Percentiles rank a stretch among this genome's conserved stretches.
These are phyloP conservation scores for Rhizophagus prolifer DNA, from an alignment of 192 early-diverging fungal species.

Conservation along the genomic window DNA sequence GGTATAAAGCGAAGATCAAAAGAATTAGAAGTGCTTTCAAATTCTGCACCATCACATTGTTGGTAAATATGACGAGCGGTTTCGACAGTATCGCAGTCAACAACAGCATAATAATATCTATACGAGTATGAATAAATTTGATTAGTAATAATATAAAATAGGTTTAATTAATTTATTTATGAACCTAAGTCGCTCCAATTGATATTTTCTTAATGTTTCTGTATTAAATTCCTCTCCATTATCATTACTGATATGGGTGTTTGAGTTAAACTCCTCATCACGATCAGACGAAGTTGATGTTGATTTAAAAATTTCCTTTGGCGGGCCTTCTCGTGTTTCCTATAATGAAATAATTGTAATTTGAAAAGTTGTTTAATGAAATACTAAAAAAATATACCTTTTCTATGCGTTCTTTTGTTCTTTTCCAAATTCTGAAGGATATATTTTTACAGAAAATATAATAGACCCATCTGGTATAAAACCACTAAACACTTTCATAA, in stretches of 20 bases:
- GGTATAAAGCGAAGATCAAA: constrained; percentile 95
- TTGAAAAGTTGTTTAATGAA: neutral
- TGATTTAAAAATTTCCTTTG: constrained; percentile 66
- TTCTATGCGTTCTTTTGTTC: constrained; percentile 71
- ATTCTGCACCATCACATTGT: constrained; percentile 90
- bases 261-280: constrained; percentile 46
- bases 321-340: constrained; percentile 76
- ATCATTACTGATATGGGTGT: constrained; percentile 44
- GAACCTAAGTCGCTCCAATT: constrained; percentile 79
- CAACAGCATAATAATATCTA: constrained; percentile 91
- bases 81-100: constrained; percentile 83
- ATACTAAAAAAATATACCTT: neutral
- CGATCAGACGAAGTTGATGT: constrained; percentile 25
- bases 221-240: constrained; percentile 79
- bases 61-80: constrained; percentile 81
- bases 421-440: constrained; percentile 88
- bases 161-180: neutral
- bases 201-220: constrained; percentile 83
- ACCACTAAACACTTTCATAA: constrained; percentile 80
- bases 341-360: constrained; percentile 9
- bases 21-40: constrained; percentile 86
- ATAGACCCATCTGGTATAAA: constrained; percentile 76
- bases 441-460: constrained; percentile 78
- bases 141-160: neutral
- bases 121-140: neutral